These are phyloP conservation scores for Coleophoma crateriformis DNA, from an alignment of 2,329 filamentous ascomycete species.

Conservation along the genomic window DNA sequence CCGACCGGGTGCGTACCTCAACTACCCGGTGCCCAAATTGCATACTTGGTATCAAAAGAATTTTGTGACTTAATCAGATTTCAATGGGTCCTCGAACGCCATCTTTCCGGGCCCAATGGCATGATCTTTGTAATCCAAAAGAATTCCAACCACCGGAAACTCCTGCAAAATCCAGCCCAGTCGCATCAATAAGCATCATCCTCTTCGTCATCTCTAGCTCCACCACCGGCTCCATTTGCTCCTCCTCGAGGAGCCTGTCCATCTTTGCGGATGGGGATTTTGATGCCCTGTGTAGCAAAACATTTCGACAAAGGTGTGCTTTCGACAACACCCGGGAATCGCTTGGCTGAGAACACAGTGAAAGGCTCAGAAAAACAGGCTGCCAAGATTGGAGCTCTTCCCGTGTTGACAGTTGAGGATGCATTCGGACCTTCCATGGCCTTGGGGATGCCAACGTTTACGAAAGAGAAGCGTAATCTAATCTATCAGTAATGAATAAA, in stretches of 20 bases:
- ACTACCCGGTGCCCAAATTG: no score
- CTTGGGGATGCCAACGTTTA: constrained; percentile 64
- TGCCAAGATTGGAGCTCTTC: constrained; percentile 75
- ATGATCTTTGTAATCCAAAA: no score
- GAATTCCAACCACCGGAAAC: no score
- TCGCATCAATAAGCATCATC: constrained; percentile 16
- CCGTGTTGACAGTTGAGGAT: constrained; percentile 58
- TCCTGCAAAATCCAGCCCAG: no score
- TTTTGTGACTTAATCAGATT: no score
- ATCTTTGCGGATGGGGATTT: constrained; percentile 93
- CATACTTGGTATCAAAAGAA: no score
- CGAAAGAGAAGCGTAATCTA: constrained; percentile 67
- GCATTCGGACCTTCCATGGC: constrained; percentile 15
- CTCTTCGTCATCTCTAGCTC: constrained; percentile 18
- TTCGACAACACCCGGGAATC: constrained; percentile 96
- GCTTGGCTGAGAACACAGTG: constrained; percentile 94
- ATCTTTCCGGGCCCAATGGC: no score
- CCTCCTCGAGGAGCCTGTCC: constrained; percentile 30
- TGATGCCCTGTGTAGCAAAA: constrained; percentile 91
- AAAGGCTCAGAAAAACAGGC: constrained; percentile 84
- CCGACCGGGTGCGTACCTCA: no score
- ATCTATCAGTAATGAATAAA: not conserved
- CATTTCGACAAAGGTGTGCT: constrained; percentile 86
- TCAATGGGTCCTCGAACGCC: no score
- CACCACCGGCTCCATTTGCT: constrained; percentile 9